Percentiles rank a stretch among this genome's conserved stretches.
These are phyloP conservation scores for Heliosperma pusillum DNA, from an alignment of 148 eudicot genomes.

Conservation along the genomic window DNA sequence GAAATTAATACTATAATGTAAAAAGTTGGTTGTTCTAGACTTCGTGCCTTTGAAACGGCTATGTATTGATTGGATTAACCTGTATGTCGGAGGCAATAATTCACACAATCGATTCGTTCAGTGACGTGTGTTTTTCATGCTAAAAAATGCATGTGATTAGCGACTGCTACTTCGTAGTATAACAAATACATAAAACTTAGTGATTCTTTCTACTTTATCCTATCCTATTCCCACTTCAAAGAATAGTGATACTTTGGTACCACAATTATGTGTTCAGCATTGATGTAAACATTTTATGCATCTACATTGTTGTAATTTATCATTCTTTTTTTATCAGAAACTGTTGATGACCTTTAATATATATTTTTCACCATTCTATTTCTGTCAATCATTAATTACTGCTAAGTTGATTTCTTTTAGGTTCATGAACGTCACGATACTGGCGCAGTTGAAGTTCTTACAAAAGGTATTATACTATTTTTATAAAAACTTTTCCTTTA, in stretches of 20 bases:
- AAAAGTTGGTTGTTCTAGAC: not conserved
- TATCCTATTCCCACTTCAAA: not conserved
- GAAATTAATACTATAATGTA: not conserved
- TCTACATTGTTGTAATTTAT: not conserved
- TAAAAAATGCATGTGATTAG: not conserved
- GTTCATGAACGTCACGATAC: constrained; percentile 59
- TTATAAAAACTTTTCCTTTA: not conserved
- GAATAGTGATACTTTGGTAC: not conserved
- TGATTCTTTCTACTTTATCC: not conserved
- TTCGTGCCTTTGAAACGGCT: not conserved
- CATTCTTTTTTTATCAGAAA: not conserved
- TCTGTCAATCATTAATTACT: not conserved
- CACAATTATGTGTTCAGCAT: not conserved
- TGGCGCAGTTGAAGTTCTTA: constrained; percentile 60
- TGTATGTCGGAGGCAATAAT: not conserved
- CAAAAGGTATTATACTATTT: constrained; percentile 41
- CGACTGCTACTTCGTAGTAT: not conserved
- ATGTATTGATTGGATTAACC: not conserved
- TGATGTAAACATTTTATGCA: not conserved
- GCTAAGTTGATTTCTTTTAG: constrained; percentile 25
- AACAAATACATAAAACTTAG: not conserved
- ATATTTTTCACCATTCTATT: not conserved
- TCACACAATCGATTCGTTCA: not conserved
- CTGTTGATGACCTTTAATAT: not conserved
- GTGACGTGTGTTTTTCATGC: not conserved